These are phyloP conservation scores for Neostapfia colusana DNA, from an alignment of 176 grass and related monocot genomes.

Conservation along the genomic window DNA sequence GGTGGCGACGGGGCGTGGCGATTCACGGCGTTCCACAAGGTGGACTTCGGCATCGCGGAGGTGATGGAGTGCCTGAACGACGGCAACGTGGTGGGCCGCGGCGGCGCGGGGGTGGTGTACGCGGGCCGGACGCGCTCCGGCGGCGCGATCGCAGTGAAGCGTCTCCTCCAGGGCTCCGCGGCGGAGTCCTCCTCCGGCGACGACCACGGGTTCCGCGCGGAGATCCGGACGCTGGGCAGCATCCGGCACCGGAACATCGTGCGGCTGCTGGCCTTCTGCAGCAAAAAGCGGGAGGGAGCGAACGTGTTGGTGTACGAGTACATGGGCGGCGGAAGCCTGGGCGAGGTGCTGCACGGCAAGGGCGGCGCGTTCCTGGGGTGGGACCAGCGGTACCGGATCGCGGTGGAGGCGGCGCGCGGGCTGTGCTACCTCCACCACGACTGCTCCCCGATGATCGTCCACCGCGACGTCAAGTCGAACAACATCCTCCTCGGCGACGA, in stretches of 20 bases:
- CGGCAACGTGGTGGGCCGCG: conserved; percentile 81
- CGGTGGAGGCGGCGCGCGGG: conserved; percentile 78
- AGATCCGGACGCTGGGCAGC: conserved; percentile 85
- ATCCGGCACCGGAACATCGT: conserved; percentile 96
- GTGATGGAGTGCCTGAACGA: conserved; percentile 98
- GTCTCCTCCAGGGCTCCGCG: conserved; percentile 36
- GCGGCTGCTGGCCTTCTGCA: conserved; percentile 79
- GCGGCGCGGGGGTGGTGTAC: conserved; percentile 87
- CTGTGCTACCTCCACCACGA: conserved; percentile 98
- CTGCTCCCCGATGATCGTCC: conserved; percentile 82
- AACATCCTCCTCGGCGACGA: conserved; percentile 75
- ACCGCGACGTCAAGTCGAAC: conserved; percentile 98
- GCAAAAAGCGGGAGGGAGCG: neutral
- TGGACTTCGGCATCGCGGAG: conserved; percentile 77
- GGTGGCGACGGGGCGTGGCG: conserved; percentile 36
- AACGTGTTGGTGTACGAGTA: conserved; percentile 96
- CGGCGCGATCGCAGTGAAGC: conserved; percentile 78
- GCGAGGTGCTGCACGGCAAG: conserved; percentile 75
- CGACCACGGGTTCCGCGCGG: conserved; percentile 85
- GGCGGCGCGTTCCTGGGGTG: conserved; percentile 62
- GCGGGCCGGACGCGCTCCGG: conserved; percentile 42
- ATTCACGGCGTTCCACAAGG: conserved; percentile 81
- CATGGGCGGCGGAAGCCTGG: conserved; percentile 82
- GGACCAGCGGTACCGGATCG: conserved; percentile 72
- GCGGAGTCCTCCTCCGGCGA: neutral